phyloP scores from a whole-genome alignment of 495 filamentous ascomycete species.

The Oleoguttula mirabilis region DNA sequence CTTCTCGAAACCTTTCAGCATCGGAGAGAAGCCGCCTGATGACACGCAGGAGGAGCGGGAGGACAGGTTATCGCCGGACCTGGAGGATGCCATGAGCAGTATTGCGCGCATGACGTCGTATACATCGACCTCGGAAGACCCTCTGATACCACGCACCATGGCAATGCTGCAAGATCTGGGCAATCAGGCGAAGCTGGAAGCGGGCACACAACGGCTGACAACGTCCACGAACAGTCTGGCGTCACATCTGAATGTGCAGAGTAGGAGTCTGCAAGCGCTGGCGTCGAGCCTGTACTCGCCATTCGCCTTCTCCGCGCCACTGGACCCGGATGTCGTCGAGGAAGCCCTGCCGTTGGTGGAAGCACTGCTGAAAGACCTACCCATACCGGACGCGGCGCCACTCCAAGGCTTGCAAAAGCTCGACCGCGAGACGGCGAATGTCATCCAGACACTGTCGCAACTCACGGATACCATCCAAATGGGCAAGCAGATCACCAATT shows the following conservation, averaged over 20 bases:
- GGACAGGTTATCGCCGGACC: constrained; percentile 12
- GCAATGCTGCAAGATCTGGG: constrained; percentile 20
- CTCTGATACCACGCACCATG: constrained; percentile 11
- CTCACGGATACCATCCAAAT: constrained; percentile 91
- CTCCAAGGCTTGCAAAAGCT: constrained; percentile 67
- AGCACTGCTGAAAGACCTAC: constrained; percentile 7
- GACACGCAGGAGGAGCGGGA: constrained; percentile 2
- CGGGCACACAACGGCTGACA: constrained; percentile 13
- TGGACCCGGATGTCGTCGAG: constrained; percentile 5
- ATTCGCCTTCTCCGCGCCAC: neutral
- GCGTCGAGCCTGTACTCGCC: constrained; percentile 14
- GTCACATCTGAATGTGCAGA: constrained; percentile 14
- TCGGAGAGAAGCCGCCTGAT: constrained; percentile 4
- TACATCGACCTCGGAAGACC: constrained; percentile 10
- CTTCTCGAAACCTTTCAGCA: constrained; percentile 17
- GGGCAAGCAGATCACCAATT: constrained; percentile 72
- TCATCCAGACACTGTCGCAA: constrained; percentile 67
- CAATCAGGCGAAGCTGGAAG: constrained; percentile 18
- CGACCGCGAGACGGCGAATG: constrained; percentile 59
- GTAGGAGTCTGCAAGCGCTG: constrained; percentile 9
- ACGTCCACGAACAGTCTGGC: constrained; percentile 19
- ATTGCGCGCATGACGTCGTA: constrained; percentile 16
- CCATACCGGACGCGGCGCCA: constrained; percentile 51
- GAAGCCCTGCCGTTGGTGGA: constrained; percentile 11
- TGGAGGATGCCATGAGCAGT: constrained; percentile 19